Conservation (phyloP, 345 rosid genomes). For the Brassica napus region DNA sequence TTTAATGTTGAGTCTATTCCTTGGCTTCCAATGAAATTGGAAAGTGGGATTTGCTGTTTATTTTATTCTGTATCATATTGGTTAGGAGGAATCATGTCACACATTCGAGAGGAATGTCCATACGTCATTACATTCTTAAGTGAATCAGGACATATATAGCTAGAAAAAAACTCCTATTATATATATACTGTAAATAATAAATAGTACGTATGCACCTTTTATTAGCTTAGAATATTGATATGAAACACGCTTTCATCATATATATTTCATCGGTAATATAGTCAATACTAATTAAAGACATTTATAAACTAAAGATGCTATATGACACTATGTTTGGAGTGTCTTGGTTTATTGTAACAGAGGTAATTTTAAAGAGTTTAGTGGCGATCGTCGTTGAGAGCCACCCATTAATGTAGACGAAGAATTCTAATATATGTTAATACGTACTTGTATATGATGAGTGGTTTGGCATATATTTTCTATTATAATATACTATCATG, state of each 20-base stretch:
- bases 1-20: constrained; percentile 12
- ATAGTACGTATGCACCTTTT: too few relatives aligned
- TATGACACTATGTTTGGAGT: neutral
- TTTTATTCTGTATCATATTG: neutral
- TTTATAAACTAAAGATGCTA: neutral
- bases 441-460: neutral
- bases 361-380: neutral
- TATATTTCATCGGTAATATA: neutral
- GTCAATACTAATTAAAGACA: neutral
- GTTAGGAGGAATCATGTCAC: constrained; percentile 16
- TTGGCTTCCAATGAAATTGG: constrained; percentile 26
- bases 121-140: constrained; percentile 19
- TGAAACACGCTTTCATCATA: neutral
- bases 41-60: constrained; percentile 4
- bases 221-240: neutral
- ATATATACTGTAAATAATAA: too few relatives aligned
- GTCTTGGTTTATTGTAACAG: neutral
- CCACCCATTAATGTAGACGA: neutral
- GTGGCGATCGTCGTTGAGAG: neutral
- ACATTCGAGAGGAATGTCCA: constrained; percentile 3
- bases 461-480: constrained; percentile 2
- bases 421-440: neutral
- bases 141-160: constrained; percentile 13
- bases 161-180: too few relatives aligned
- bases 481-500: neutral